Percentiles rank a stretch among this genome's conserved stretches.
These are phyloP conservation scores for Fusarium sp. DNA, from an alignment of 2,329 filamentous ascomycete genomes.

Conservation along the genomic window DNA sequence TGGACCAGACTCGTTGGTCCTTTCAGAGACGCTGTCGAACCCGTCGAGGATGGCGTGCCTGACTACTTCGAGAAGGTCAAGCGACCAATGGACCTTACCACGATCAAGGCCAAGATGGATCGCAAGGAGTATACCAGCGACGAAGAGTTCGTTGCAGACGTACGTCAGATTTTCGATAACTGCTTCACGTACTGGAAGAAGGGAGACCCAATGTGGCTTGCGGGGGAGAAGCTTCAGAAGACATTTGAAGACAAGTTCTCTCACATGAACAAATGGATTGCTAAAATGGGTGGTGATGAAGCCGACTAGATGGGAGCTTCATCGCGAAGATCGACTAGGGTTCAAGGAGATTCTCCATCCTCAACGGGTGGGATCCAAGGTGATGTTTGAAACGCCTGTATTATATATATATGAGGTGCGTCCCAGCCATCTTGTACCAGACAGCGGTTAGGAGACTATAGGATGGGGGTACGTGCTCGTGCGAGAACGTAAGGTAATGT, in stretches of 20 bases:
- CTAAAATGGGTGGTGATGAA: slow-evolving; percentile 60
- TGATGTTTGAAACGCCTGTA: background rate
- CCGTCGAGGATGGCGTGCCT: slow-evolving; percentile 65
- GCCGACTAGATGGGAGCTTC: slow-evolving; percentile 36
- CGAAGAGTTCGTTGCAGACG: slow-evolving; percentile 65
- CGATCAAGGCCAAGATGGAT: slow-evolving; percentile 71
- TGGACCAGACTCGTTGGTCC: slow-evolving; percentile 74
- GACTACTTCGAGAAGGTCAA: slow-evolving; percentile 71
- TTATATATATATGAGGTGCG: background rate
- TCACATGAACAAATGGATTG: slow-evolving; percentile 69
- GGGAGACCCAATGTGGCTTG: slow-evolving; percentile 63
- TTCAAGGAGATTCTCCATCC: background rate
- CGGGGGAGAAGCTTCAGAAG: slow-evolving; percentile 68
- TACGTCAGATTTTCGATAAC: slow-evolving; percentile 71
- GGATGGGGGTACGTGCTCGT: slow-evolving; percentile 1
- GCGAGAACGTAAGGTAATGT: background rate
- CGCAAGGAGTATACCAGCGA: slow-evolving; percentile 60
- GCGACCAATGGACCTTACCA: slow-evolving; percentile 70
- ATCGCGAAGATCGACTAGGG: background rate
- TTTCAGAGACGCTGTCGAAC: slow-evolving; percentile 69
- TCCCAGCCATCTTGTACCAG: background rate
- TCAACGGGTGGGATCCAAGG: background rate
- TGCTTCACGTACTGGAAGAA: slow-evolving; percentile 72
- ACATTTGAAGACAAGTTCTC: slow-evolving; percentile 68
- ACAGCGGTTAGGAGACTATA: background rate